phyloP scores from a whole-genome alignment of 2,329 filamentous ascomycete species.

The Aschersonia sp. region DNA sequence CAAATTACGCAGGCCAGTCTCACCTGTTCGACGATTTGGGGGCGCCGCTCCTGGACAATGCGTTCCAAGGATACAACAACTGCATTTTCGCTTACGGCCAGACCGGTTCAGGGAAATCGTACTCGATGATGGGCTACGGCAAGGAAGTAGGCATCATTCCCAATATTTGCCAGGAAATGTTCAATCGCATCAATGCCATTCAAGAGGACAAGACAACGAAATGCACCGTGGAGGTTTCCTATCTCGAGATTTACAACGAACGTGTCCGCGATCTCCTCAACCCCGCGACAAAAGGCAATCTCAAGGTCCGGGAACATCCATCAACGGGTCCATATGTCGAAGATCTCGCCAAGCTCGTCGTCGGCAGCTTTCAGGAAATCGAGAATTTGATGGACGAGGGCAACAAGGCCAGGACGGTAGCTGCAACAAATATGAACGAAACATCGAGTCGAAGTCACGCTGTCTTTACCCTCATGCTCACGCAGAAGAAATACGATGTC shows the following conservation, averaged over 20 bases:
- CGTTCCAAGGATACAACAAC: slow-evolving; percentile 97
- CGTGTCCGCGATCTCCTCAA: slow-evolving; percentile 90
- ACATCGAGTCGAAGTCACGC: slow-evolving; percentile 96
- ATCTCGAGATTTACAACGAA: slow-evolving; percentile 98
- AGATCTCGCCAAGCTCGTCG: slow-evolving; percentile 88
- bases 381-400: slow-evolving; percentile 98
- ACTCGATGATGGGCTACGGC: slow-evolving; percentile 99
- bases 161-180: slow-evolving; percentile 96
- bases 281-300: slow-evolving; percentile 85
- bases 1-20: slow-evolving; percentile 79
- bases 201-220: slow-evolving; percentile 60
- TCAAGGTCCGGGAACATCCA: slow-evolving; percentile 95
- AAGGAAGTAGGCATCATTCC: slow-evolving; percentile 93
- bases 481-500: slow-evolving; percentile 78
- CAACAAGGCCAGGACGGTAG: slow-evolving; percentile 95
- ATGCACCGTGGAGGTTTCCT: slow-evolving; percentile 95
- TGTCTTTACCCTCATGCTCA: slow-evolving; percentile 91
- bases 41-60: slow-evolving; percentile 85
- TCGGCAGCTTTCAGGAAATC: slow-evolving; percentile 87
- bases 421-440: slow-evolving; percentile 99
- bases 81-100: slow-evolving; percentile 99
- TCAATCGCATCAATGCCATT: slow-evolving; percentile 62
- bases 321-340: slow-evolving; percentile 97
- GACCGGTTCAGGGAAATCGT: slow-evolving; percentile 95
- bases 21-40: slow-evolving; percentile 81